Base-by-base conservation (phyloP, 2,329 filamentous ascomycete species). In the Trichophyton simii region DNA sequence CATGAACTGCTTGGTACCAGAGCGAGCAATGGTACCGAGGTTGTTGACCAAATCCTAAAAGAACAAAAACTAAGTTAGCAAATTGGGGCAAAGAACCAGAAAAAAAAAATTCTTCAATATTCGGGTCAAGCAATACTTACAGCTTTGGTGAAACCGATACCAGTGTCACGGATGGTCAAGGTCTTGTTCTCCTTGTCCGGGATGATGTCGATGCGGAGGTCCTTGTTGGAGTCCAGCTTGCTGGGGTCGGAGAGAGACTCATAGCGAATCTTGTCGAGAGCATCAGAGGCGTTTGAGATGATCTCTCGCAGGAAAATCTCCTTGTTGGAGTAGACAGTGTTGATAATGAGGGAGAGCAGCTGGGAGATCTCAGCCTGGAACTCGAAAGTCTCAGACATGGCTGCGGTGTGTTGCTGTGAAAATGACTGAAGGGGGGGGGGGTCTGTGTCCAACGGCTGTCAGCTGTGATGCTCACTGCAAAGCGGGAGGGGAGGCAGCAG, bases 361-460 rank as follows among this genome's bases (percentile, higher is more conserved):
- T 99, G 94, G 88, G 92, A 97, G 77, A 99, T 99, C 89, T 99
- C 94, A 88, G 94, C 94, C 88, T 99, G 94, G 84, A 97, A 99
- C 88, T 97, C 92, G 82, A 99, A 99, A 71, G 91, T 96, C 83
- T 97, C 91, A 79, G 90, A 80, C 89, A 95, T 96, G 77, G 77
- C 88, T 79, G 52, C 52, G 52, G 31, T 36, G 20, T 52, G 28
- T 31, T 25, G 22, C 8, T 52, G 46, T 52, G 46, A 52, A 52
- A 25, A 41, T 31, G 42, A 11, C 54, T 20, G 60, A 38, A 38
- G 34, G 61, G 63, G 60, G 41, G 18, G 18, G 18, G 18, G 18
- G 18, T 62, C 52, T 34, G 15, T 60, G 28, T 60, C 50, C n/a
- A 41, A 22, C 52, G 31, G 18, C 52, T 34, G 15, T 55, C 20